Evolutionary conservation across 371 early-diverging fungal species (phyloP), one percentile per base, ranked within the genome.

Genomic region (Mortierella sp.): DNA sequence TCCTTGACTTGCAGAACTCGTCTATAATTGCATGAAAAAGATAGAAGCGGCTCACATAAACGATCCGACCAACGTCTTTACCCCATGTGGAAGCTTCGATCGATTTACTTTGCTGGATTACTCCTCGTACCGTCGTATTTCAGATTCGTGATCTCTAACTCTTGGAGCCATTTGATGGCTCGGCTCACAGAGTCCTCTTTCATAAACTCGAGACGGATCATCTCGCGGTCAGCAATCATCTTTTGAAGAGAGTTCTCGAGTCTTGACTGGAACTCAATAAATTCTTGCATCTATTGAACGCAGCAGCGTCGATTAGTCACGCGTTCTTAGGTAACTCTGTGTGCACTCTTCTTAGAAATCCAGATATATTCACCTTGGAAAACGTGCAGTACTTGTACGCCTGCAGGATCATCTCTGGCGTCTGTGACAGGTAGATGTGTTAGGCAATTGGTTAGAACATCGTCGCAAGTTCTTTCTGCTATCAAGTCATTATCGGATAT

Each of bases 321-420:
- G 62, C 28, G 41, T 27, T 14, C 7, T 50, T 14, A 19, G 15
- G 1, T 21, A 67, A 31, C 5, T 42, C 43, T 14, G 34, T n/a
- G 37, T 14, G 6, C 6, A 15, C 11, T 28, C 21, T 65, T n/a
- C 23, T 17, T 67, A 27, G 43, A 31, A 14, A 46, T 34, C 28
- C n/a, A 28, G 41, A 24, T 19, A 19, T 12, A n/a, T 14, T 54
- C 85, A 90, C 91, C 87, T 97, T 95, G 27, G 95, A 94, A 79
- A 90, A 96, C 2, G 95, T 93, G 2, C 87, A 90, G 64, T 89
- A 90, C 59, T 93, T 88, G 79, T 91, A 95, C 2, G 94, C 95
- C 42, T 92, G 87, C 21, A 92, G 87, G 31, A 95, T 78, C 91
- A 95, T 94, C 61, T 92, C 94, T 1, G 95, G 95, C 1, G 95